Conservation (phyloP, 768 basidiomycete species). For the Mrakia hoshinonis region DNA sequence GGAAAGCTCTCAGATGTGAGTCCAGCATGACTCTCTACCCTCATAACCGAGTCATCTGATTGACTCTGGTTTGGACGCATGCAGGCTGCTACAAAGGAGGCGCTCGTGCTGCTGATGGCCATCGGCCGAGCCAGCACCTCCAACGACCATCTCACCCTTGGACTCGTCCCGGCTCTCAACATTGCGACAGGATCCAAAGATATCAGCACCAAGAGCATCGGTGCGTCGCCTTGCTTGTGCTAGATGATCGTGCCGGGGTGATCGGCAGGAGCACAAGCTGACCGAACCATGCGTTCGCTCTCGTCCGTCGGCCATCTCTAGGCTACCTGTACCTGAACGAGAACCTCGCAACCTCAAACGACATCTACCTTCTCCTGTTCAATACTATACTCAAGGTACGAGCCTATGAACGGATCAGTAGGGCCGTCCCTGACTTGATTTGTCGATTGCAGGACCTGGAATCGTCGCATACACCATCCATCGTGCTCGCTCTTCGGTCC, state of each 20-base stretch:
- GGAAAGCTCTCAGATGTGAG: conserved; percentile 16
- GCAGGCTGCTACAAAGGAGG: conserved; percentile 60
- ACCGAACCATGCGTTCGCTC: conserved; percentile 1
- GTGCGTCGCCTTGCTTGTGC: conserved; percentile 43
- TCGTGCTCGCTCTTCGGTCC: conserved; percentile 64
- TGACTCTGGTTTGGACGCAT: conserved; percentile 51
- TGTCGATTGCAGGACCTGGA: conserved; percentile 58
- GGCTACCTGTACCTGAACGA: conserved; percentile 72
- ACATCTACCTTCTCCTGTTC: conserved; percentile 70
- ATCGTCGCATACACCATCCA: conserved; percentile 48
- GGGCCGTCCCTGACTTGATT: neutral
- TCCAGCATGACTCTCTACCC: neutral
- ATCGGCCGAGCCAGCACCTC: conserved; percentile 47
- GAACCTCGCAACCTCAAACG: conserved; percentile 59
- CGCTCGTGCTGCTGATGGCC: conserved; percentile 60
- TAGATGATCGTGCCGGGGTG: neutral
- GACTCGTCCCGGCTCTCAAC: conserved; percentile 65
- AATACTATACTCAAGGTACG: conserved; percentile 74
- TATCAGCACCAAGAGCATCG: conserved; percentile 51
- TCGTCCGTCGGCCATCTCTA: conserved; percentile 36
- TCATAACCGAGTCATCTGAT: neutral
- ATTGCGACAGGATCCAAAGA: conserved; percentile 61
- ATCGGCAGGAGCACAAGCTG: too few relatives aligned
- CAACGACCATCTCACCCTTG: conserved; percentile 55
- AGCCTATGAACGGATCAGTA: neutral